Evolutionary conservation across 305 asterid species (phyloP), one percentile per base, ranked within the genome.

Genomic region (Ajuga reptans): DNA sequence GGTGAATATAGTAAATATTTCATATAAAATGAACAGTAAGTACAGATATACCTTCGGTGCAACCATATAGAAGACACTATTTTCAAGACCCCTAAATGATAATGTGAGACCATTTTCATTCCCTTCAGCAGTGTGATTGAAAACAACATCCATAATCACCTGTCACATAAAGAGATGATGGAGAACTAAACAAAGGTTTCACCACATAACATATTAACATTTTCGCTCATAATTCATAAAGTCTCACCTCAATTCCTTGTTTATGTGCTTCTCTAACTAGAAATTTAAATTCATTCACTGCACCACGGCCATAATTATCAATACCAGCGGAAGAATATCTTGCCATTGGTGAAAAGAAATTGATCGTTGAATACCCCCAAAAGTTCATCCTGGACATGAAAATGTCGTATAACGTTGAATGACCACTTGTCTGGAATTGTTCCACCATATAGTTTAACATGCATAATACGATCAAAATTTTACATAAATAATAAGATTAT

Each of bases 71-170:
- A 93, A 93, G 65, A 84, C 91, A 78, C 95, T 82, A 73, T 87
- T 89, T 81, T 93, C 97, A 74, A 93, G 78, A 73, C 99, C 99
- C 83, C 92, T 83, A 78, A 93, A 93, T 68, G 97, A 87, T 69
- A 93, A 64, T 21, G 75, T 54, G 66, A 91, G 96, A 64, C 99
- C 99, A 74, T 91, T 86, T 74, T 89, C 96, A 82, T 93, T 93
- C 80, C 97, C 99, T 81, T 93, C 99, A 31, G 97, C 99, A 37
- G 96, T 91, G 89, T 93, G 99, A 71, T 93, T 93, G 78, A 89
- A 91, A 75, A 93, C 99, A 64, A 93, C 96, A 80, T 93, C 99
- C 97, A 93, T 87, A 79, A 93, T 81, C 70, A 93, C 96, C 99
- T 93, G 87, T 65, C 54, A 42, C 76, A 75, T 58, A 33, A 66